phyloP scores from a whole-genome alignment of 2,329 filamentous ascomycete species.

The Fusarium fracticaudum region DNA sequence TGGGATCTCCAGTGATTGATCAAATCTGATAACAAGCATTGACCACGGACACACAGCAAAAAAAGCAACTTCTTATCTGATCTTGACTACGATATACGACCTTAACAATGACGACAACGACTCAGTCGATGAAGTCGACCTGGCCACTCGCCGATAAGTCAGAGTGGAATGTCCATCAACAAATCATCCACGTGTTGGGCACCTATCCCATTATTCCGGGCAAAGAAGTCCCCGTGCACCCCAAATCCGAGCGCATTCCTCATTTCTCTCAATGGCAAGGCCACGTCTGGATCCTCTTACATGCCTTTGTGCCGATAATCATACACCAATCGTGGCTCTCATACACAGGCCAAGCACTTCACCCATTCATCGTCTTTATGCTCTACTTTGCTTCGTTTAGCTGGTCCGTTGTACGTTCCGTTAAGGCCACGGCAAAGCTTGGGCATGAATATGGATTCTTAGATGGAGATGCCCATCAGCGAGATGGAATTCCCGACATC shows the following conservation, averaged over 20 bases:
- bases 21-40: background rate
- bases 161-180: background rate
- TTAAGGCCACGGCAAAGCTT: background rate
- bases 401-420: background rate
- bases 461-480: conserved; percentile 14
- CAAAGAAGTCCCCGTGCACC: background rate
- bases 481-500: conserved; percentile 21
- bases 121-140: background rate
- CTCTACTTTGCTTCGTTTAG: background rate
- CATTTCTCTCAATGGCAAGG: background rate
- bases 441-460: conserved; percentile 14
- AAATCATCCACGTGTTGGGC: background rate
- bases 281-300: background rate
- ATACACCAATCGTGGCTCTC: background rate
- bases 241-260: background rate
- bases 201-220: background rate
- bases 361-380: background rate
- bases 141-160: background rate
- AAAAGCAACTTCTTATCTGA: background rate
- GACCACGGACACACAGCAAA: background rate
- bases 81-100: background rate
- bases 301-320: background rate
- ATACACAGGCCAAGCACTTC: background rate
- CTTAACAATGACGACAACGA: background rate
- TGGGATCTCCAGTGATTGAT: background rate